Conservation (phyloP, 192 early-diverging fungal species). For the Coemansia brasiliensis region DNA sequence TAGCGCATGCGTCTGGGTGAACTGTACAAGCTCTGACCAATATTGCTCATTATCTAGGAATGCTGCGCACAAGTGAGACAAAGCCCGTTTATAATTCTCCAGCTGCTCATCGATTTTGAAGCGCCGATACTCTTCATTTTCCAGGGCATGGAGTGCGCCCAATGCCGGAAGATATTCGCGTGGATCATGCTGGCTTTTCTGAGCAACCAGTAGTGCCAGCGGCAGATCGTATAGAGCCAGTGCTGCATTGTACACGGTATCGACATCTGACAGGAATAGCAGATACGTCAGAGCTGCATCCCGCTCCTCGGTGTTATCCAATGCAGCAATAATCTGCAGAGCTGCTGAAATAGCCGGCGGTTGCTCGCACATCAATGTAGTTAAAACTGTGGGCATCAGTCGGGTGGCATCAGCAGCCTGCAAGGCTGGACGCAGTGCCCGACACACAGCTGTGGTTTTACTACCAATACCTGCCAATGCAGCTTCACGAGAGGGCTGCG, state of each 20-base stretch:
- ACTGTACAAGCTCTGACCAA: slow-evolving; percentile 58
- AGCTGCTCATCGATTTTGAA: slow-evolving; percentile 90
- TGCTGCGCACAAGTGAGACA: slow-evolving; percentile 64
- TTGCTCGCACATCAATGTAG: slow-evolving; percentile 75
- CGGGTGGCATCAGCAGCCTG: slow-evolving; percentile 39
- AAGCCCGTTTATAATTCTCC: slow-evolving; percentile 63
- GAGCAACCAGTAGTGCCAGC: slow-evolving; percentile 92
- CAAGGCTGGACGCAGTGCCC: slow-evolving; percentile 64
- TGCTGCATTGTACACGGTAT: slow-evolving; percentile 86
- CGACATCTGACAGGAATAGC: slow-evolving; percentile 88
- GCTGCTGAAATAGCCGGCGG: slow-evolving; percentile 84
- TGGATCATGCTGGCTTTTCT: slow-evolving; percentile 95
- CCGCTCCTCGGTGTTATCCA: slow-evolving; percentile 56
- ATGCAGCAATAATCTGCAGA: slow-evolving; percentile 61
- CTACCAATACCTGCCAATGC: background rate
- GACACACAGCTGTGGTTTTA: slow-evolving; percentile 80
- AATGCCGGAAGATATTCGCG: slow-evolving; percentile 92
- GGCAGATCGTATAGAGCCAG: slow-evolving; percentile 93
- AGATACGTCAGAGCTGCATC: slow-evolving; percentile 88
- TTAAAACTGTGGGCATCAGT: slow-evolving; percentile 81
- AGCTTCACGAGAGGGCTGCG: background rate
- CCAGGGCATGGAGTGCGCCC: slow-evolving; percentile 72
- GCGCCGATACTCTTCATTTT: slow-evolving; percentile 71
- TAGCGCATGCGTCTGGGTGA: slow-evolving; percentile 65
- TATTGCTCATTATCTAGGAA: slow-evolving; percentile 17